phyloP scores from a whole-genome alignment of 805 yeast species.

The Cyberlindnera japonica region DNA sequence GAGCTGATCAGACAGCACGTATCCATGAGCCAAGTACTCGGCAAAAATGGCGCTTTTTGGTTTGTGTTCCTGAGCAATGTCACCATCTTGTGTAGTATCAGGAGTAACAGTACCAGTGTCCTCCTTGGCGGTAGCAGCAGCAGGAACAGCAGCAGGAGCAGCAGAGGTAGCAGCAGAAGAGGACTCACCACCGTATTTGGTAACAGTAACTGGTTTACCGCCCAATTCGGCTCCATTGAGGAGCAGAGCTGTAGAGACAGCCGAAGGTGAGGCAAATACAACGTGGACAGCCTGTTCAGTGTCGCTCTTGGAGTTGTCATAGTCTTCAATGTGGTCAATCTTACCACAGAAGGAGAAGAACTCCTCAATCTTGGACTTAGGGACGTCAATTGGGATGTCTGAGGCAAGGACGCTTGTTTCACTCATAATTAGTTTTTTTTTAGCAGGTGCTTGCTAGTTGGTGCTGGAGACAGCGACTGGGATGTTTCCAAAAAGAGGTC shows the following conservation, averaged over 20 bases:
- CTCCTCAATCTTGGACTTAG: constrained; percentile 51
- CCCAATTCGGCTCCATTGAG: constrained; percentile 73
- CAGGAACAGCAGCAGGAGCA: constrained; percentile 8
- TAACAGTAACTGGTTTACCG: constrained; percentile 49
- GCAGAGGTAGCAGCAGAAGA: constrained; percentile 19
- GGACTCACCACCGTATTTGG: constrained; percentile 23
- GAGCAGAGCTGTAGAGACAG: constrained; percentile 66
- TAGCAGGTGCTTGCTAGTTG: too few relatives aligned
- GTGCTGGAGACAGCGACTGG: neutral
- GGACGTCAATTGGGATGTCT: constrained; percentile 48
- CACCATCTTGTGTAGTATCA: constrained; percentile 28
- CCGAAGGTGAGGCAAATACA: constrained; percentile 52
- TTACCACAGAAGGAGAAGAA: constrained; percentile 77
- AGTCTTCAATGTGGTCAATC: constrained; percentile 29
- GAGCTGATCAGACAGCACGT: constrained; percentile 58
- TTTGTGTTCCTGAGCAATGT: constrained; percentile 69
- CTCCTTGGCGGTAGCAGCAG: constrained; percentile 9
- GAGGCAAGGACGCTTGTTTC: constrained; percentile 49
- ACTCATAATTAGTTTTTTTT: too few relatives aligned
- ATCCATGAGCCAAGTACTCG: constrained; percentile 72
- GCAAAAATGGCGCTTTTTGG: constrained; percentile 76
- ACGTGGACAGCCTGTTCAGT: constrained; percentile 35
- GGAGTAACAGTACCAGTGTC: constrained; percentile 8
- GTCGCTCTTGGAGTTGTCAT: constrained; percentile 8
- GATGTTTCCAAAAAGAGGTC: neutral